Percentiles rank a stretch among this genome's conserved stretches.
Conservation (phyloP, 768 basidiomycete species). For the Leucosporidium yakuticum region DNA sequence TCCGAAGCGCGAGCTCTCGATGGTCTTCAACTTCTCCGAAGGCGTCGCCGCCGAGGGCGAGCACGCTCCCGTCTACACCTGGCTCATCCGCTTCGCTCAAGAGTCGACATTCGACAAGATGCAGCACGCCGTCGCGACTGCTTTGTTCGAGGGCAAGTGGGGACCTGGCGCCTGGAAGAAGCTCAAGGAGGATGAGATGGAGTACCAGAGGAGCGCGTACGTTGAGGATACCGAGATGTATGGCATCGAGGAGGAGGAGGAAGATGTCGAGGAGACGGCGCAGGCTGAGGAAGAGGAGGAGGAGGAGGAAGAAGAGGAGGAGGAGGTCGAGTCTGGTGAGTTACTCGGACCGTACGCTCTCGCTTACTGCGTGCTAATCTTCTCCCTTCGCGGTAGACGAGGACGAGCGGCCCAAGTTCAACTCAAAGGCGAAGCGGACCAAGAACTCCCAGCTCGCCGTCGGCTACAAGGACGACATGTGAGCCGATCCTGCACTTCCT, state of each 20-base stretch:
- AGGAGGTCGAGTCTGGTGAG: conserved; percentile 3
- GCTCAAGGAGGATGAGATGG: conserved; percentile 65
- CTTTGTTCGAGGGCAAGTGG: conserved; percentile 61
- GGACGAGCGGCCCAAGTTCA: conserved; percentile 48
- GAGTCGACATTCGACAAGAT: conserved; percentile 57
- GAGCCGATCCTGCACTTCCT: conserved; percentile 68
- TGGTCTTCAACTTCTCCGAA: conserved; percentile 75
- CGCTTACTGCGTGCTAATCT: not conserved
- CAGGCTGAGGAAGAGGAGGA: conserved; percentile 43
- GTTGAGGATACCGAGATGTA: conserved; percentile 75
- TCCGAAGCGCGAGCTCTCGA: conserved; percentile 46
- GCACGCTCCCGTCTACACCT: conserved; percentile 53
- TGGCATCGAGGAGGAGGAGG: conserved; percentile 61
- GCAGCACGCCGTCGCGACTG: conserved; percentile 59
- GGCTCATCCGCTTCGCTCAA: conserved; percentile 68
- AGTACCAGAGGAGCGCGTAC: conserved; percentile 67
- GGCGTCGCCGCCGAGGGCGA: conserved; percentile 43
- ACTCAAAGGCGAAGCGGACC: conserved; percentile 39
- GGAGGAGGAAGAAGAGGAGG: conserved; percentile 36
- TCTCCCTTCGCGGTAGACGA: conserved; percentile 36
- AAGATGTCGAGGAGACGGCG: conserved; percentile 50
- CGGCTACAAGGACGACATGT: conserved; percentile 86
- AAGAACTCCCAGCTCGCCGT: conserved; percentile 81
- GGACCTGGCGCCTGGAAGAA: conserved; percentile 60
- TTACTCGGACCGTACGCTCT: too few species aligned